Evolutionary conservation across 2,329 filamentous ascomycete genomes (phyloP).

Genomic region (Fusarium sp.): DNA sequence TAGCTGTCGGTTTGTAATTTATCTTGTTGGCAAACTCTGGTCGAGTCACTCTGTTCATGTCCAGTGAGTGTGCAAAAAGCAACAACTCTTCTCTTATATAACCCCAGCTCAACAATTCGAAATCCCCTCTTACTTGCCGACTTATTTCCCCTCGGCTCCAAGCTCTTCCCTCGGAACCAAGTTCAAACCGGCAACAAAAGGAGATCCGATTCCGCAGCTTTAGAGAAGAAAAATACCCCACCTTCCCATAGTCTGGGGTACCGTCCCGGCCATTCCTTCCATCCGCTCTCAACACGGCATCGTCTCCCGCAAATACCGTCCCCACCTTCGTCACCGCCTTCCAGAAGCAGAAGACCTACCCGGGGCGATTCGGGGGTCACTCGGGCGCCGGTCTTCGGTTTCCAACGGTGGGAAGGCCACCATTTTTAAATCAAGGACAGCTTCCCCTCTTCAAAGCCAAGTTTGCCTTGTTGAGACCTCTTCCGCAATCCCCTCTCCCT

Average conservation of each 20-base stretch:
- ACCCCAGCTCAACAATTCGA: neutral
- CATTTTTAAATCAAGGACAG: slow-evolving; percentile 25
- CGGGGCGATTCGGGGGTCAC: slow-evolving; percentile 11
- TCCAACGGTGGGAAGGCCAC: slow-evolving; percentile 11
- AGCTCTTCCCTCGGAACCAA: neutral
- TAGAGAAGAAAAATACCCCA: neutral
- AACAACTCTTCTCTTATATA: neutral
- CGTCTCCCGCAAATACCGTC: slow-evolving; percentile 19
- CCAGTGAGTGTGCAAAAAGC: neutral
- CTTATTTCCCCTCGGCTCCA: neutral
- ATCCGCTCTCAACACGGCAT: slow-evolving; percentile 16
- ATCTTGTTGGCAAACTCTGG: neutral
- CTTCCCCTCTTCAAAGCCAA: slow-evolving; percentile 29
- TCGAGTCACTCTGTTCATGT: neutral
- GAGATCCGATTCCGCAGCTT: neutral
- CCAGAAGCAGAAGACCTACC: slow-evolving; percentile 17
- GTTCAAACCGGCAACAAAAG: neutral
- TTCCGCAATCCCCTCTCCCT: slow-evolving; percentile 13
- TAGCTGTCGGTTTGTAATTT: neutral
- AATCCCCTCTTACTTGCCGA: neutral
- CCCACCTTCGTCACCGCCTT: slow-evolving; percentile 26
- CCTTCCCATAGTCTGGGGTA: slow-evolving; percentile 14
- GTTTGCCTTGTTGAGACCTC: slow-evolving; percentile 15
- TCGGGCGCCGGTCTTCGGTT: slow-evolving; percentile 35
- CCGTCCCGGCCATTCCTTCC: neutral